These are phyloP conservation scores for Cyclostephanos tholiformis DNA, from an alignment of 108 stramenopile genomes.

Conservation along the genomic window DNA sequence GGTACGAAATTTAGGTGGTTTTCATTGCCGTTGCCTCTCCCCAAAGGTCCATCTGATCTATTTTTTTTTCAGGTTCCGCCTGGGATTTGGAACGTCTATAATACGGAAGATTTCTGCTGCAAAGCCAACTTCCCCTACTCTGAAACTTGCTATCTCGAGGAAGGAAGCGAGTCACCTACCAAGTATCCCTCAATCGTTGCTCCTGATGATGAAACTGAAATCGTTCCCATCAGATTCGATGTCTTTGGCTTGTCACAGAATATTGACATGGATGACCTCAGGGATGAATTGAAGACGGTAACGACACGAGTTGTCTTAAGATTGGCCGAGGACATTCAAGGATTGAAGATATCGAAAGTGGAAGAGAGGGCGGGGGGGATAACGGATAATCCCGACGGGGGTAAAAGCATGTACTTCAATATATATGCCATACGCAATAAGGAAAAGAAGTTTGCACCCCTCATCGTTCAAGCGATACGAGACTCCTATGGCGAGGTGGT, in stretches of 20 bases:
- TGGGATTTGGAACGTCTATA: conserved; percentile 4
- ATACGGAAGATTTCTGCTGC: conserved; percentile 7
- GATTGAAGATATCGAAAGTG: conserved; percentile 11
- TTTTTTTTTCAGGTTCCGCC: conserved; percentile 8
- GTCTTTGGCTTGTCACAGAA: neutral
- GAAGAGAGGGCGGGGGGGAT: neutral
- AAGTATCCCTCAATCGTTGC: conserved; percentile 15
- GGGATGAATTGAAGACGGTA: conserved; percentile 1
- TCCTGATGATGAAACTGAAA: neutral
- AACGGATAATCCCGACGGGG: conserved; percentile 1
- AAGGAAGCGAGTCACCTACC: conserved; percentile 6
- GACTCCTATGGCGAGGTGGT: conserved; percentile 28
- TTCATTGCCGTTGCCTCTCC: neutral
- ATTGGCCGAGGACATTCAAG: conserved; percentile 9
- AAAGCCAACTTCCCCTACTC: conserved; percentile 8
- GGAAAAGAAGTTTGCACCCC: conserved; percentile 22
- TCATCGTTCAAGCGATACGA: conserved; percentile 30
- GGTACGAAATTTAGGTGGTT: neutral
- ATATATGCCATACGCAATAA: conserved; percentile 21
- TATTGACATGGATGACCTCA: neutral
- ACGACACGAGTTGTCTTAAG: neutral
- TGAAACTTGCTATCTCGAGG: neutral
- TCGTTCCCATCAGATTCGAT: conserved; percentile 3
- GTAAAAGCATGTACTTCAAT: conserved; percentile 25
- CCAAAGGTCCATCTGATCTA: neutral